These are phyloP conservation scores for Aspergillus alliaceus DNA, from an alignment of 2,329 filamentous ascomycete species.

Conservation along the genomic window DNA sequence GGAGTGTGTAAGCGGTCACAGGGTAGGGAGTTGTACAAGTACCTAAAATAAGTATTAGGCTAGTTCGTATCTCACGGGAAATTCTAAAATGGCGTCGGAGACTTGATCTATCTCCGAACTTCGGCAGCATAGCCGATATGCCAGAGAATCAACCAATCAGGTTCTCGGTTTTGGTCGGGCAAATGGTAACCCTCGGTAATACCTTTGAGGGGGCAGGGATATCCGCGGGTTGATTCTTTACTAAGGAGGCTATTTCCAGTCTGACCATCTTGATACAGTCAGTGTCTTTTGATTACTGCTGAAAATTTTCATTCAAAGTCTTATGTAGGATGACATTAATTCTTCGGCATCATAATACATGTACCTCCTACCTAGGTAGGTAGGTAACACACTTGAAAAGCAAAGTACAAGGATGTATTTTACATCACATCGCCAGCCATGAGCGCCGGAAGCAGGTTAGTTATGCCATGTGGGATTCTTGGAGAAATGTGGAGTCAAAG, in stretches of 20 bases:
- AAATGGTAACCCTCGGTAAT: constrained; percentile 21
- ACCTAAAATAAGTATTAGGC: not conserved
- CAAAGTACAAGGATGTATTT: not conserved
- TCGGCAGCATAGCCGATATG: constrained; percentile 13
- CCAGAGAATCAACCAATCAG: constrained; percentile 29
- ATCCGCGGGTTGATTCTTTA: not conserved
- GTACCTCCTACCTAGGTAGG: not conserved
- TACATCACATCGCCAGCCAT: not conserved
- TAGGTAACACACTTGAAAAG: not conserved
- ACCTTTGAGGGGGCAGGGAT: not conserved
- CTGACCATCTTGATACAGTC: no score
- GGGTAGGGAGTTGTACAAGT: constrained; percentile 18
- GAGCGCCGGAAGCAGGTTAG: not conserved
- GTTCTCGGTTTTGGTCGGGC: constrained; percentile 26
- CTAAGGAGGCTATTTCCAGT: not conserved
- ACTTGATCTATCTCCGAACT: constrained; percentile 35
- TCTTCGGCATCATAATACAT: not conserved
- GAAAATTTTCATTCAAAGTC: not conserved
- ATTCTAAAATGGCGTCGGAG: constrained; percentile 26
- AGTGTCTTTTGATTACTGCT: not conserved
- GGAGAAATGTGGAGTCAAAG: not conserved
- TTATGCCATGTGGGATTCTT: not conserved
- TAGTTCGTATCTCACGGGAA: constrained; percentile 4
- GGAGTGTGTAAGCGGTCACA: constrained; percentile 11
- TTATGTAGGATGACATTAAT: not conserved